phyloP scores from a whole-genome alignment of 2,329 filamentous ascomycete species.

The Xylariaceae sp. region DNA sequence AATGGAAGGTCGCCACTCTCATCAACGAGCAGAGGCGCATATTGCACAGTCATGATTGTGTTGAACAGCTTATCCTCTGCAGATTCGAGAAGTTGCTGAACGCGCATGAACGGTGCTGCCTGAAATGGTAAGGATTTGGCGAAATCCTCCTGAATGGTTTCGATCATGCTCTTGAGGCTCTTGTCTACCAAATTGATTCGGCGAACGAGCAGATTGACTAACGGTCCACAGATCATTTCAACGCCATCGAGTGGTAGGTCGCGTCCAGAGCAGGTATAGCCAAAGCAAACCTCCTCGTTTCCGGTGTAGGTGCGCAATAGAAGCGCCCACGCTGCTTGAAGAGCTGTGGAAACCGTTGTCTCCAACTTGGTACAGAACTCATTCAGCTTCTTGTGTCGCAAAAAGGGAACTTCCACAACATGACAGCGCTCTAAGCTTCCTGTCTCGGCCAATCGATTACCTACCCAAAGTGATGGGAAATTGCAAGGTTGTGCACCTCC shows the following conservation, averaged over 20 bases:
- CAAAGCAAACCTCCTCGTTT: slow-evolving; percentile 15
- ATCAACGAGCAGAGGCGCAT: slow-evolving; percentile 11
- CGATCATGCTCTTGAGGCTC: slow-evolving; percentile 7
- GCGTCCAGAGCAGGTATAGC: slow-evolving; percentile 8
- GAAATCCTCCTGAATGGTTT: slow-evolving; percentile 10
- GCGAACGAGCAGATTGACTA: slow-evolving; percentile 10
- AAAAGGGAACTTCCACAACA: background rate
- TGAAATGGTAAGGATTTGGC: slow-evolving; percentile 7
- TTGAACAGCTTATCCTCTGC: slow-evolving; percentile 15
- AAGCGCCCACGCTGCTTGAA: slow-evolving; percentile 13
- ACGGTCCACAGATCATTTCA: slow-evolving; percentile 12
- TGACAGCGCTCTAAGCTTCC: background rate
- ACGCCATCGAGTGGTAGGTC: slow-evolving; percentile 8
- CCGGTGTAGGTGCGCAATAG: slow-evolving; percentile 8
- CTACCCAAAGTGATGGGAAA: slow-evolving; percentile 9
- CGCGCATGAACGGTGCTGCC: slow-evolving; percentile 7
- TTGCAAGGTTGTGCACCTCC: slow-evolving; percentile 4
- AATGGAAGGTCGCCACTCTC: slow-evolving; percentile 6
- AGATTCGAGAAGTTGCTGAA: slow-evolving; percentile 11
- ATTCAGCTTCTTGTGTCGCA: background rate
- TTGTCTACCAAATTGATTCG: background rate
- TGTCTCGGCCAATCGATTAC: background rate
- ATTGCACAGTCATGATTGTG: slow-evolving; percentile 16
- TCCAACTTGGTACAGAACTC: slow-evolving; percentile 5
- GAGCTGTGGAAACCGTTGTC: slow-evolving; percentile 1